phyloP scores from a whole-genome alignment of 78 protist genomes.

The Cyanophora paradoxa region DNA sequence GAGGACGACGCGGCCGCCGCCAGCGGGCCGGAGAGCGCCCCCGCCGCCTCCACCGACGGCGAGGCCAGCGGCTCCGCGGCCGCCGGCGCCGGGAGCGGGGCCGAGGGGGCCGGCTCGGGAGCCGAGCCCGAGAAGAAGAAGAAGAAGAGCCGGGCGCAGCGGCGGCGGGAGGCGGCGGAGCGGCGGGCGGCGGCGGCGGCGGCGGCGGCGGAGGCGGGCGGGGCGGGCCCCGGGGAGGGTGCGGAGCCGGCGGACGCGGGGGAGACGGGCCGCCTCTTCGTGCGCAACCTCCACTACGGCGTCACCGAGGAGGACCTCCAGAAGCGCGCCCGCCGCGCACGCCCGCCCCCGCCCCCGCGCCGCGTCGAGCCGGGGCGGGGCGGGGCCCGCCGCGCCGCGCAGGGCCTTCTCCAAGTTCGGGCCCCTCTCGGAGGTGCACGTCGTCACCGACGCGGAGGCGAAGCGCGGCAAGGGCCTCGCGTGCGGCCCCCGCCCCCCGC shows the following conservation, averaged over 20 bases:
- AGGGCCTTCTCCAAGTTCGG: conserved; percentile 32
- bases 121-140: conserved; percentile 6
- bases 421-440: conserved; percentile 61
- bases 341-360: background rate
- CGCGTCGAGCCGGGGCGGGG: background rate
- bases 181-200: background rate
- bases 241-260: conserved; percentile 6
- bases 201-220: conserved; percentile 3
- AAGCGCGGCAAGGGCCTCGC: conserved; percentile 75
- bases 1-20: background rate
- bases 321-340: background rate
- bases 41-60: background rate
- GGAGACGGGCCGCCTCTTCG: conserved; percentile 57
- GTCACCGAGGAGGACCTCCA: conserved; percentile 65
- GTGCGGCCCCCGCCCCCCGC: no score
- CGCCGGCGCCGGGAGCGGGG: background rate
- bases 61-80: background rate
- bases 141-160: conserved; percentile 12
- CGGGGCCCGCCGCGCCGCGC: background rate
- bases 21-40: background rate
- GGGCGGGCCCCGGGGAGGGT: conserved; percentile 1
- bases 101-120: background rate
- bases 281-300: conserved; percentile 61
- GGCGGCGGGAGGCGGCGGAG: background rate
- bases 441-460: conserved; percentile 69